Evolutionary conservation across 2,329 filamentous ascomycete genomes (phyloP).

Genomic region (Talaromyces sp.): DNA sequence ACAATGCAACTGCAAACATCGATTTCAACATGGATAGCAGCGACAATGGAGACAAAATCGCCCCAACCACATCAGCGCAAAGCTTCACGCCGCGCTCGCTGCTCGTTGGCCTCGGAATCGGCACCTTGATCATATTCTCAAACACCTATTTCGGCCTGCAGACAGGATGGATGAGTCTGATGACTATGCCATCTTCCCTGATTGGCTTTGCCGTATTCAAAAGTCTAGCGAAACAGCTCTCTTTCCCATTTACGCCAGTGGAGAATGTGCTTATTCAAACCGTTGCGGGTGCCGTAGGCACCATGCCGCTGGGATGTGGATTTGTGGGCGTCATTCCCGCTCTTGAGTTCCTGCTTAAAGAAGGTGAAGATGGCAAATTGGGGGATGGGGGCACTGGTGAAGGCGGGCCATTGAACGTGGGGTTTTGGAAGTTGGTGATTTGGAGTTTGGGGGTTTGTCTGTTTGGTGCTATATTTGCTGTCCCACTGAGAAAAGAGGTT

Average conservation of each 20-base stretch:
- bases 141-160: conserved; percentile 99
- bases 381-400: conserved; percentile 73
- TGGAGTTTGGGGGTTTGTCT: conserved; percentile 94
- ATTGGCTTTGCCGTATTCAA: conserved; percentile 96
- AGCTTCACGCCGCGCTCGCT: conserved; percentile 87
- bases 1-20: neutral
- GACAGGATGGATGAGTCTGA: conserved; percentile 78
- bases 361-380: conserved; percentile 73
- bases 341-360: conserved; percentile 77
- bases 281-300: conserved; percentile 90
- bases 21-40: neutral
- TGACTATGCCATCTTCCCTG: conserved; percentile 94
- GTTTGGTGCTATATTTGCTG: conserved; percentile 95
- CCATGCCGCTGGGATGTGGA: conserved; percentile 93
- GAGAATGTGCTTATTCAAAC: conserved; percentile 97
- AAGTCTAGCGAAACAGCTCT: conserved; percentile 67
- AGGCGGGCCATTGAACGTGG: conserved; percentile 70
- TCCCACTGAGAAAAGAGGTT: conserved; percentile 84
- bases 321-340: conserved; percentile 95
- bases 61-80: conserved; percentile 33
- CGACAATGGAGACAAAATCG: neutral
- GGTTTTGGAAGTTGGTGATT: conserved; percentile 73
- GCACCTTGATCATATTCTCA: conserved; percentile 88
- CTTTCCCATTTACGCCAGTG: conserved; percentile 83
- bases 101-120: conserved; percentile 75